These are phyloP conservation scores for Elongisporangium anandrum DNA, from an alignment of 352 stramenopile species.

Conservation along the genomic window DNA sequence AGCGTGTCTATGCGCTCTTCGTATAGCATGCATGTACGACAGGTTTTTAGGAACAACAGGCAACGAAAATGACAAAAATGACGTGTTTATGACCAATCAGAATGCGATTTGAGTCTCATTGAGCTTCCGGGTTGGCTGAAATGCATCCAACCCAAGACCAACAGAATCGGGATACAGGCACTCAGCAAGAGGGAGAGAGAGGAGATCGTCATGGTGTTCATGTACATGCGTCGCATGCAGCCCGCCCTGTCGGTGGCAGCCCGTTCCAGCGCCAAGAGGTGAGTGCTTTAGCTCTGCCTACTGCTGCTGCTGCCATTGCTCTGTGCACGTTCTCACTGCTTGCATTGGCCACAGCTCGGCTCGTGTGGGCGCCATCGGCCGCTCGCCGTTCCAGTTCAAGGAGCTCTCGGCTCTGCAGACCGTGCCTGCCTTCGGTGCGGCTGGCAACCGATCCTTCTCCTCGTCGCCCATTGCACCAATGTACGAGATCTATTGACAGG, in stretches of 20 bases:
- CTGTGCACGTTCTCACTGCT: too few relatives aligned
- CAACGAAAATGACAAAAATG: not conserved
- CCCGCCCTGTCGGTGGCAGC: constrained; percentile 29
- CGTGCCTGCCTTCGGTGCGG: constrained; percentile 35
- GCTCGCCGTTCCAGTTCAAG: constrained; percentile 32
- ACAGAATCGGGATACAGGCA: not conserved
- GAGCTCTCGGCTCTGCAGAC: constrained; percentile 41
- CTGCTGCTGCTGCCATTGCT: not conserved
- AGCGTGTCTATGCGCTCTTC: constrained; percentile 31
- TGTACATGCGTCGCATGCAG: constrained; percentile 62
- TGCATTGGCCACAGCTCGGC: constrained; percentile 13
- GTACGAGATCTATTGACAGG: constrained; percentile 14
- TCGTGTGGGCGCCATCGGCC: constrained; percentile 15
- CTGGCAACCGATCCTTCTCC: constrained; percentile 57
- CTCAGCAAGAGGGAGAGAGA: not conserved
- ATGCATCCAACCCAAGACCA: constrained; percentile 3
- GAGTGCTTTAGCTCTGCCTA: not conserved
- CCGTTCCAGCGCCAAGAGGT: constrained; percentile 23
- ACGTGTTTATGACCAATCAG: not conserved
- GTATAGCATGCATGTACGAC: constrained; percentile 5
- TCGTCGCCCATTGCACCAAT: constrained; percentile 34
- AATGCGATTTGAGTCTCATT: not conserved
- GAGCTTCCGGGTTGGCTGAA: not conserved
- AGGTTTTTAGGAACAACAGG: not conserved
- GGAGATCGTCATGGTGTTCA: constrained; percentile 35